Percentiles rank a stretch among this genome's conserved stretches.
Evolutionary conservation across 202 grass and related monocot species (phyloP).

Genomic region (Thinopyrum obtusiflorum): DNA sequence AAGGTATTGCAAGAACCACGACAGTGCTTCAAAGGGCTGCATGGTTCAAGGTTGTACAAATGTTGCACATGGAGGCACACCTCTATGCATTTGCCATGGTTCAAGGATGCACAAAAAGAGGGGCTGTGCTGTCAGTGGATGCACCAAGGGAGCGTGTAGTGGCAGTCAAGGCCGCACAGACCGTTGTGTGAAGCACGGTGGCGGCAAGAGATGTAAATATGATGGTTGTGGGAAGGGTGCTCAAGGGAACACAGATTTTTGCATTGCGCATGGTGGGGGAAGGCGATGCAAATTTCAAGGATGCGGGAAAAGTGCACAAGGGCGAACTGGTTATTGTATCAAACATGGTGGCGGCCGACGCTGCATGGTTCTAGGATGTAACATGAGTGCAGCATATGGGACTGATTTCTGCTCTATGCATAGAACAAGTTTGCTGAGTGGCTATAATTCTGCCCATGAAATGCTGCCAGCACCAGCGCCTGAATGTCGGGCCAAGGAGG

Average conservation of each 20-base stretch:
- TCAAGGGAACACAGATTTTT: conserved; percentile 42
- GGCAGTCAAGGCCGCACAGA: conserved; percentile 35
- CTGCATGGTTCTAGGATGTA: conserved; percentile 45
- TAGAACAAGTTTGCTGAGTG: conserved; percentile 5
- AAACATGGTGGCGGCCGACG: conserved; percentile 46
- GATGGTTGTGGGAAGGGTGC: conserved; percentile 53
- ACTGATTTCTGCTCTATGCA: conserved; percentile 42
- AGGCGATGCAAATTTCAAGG: conserved; percentile 46
- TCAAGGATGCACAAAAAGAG: not conserved
- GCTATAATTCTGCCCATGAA: not conserved
- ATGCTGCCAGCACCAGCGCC: not conserved
- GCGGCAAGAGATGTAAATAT: conserved; percentile 65
- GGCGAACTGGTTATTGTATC: conserved; percentile 36
- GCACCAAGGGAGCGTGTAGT: conserved; percentile 31
- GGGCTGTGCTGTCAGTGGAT: conserved; percentile 34
- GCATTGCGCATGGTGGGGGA: conserved; percentile 51
- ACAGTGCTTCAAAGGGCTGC: conserved; percentile 29
- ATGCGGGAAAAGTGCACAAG: conserved; percentile 46
- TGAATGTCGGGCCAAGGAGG: not conserved
- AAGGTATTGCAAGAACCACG: conserved; percentile 25
- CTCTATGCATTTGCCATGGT: conserved; percentile 51
- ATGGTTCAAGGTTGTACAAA: conserved; percentile 30
- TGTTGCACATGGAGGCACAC: conserved; percentile 37
- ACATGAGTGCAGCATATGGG: conserved; percentile 26
- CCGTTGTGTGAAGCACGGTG: conserved; percentile 60